Conservation (phyloP, 306 rosid species). For the Erythrophleum fordii region DNA sequence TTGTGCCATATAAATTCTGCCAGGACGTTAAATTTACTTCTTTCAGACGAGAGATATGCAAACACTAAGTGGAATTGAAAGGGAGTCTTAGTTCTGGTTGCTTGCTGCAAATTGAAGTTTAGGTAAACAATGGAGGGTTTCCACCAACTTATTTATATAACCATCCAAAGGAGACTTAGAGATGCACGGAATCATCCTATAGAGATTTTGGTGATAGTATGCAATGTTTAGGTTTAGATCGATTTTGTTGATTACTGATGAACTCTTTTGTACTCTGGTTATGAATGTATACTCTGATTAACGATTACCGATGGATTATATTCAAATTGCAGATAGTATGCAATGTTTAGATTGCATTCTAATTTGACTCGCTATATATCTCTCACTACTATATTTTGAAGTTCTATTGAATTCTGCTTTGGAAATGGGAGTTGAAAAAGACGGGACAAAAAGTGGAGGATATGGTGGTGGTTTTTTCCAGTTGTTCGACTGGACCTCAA, state of each 20-base stretch:
- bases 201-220: neutral
- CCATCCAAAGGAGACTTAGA: neutral
- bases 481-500: neutral
- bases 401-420: neutral
- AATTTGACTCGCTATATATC: constrained; percentile 20
- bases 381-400: neutral
- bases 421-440: neutral
- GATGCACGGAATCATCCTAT: neutral
- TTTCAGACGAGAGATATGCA: neutral
- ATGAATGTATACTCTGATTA: neutral
- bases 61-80: neutral
- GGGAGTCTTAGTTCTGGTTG: neutral
- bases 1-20: neutral
- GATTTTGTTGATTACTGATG: neutral
- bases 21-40: neutral
- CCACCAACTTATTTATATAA: neutral
- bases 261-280: neutral
- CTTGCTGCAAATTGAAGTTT: neutral
- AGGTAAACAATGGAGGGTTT: neutral
- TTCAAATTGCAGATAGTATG: no score
- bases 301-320: constrained; percentile 34
- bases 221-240: neutral
- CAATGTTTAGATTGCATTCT: neutral
- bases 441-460: neutral
- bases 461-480: neutral